Evolutionary conservation across 2,329 filamentous ascomycete genomes (phyloP), one percentile per base, ranked within the genome.

Genomic region (Phaeoacremonium minimum): DNA sequence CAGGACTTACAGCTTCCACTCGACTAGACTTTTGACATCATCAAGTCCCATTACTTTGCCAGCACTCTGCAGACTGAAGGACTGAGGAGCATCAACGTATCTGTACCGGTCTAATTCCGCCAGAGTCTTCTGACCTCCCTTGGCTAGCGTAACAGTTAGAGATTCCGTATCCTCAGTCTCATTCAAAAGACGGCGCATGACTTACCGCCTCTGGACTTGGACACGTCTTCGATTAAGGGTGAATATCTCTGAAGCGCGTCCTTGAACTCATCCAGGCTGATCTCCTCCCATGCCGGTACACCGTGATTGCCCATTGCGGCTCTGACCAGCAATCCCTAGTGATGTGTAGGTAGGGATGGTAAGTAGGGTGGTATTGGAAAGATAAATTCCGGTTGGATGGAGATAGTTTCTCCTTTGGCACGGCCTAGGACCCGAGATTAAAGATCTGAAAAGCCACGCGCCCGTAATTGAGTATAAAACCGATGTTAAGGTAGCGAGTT

Each of bases 1-100:
- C n/a, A 19, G 33, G 31, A 61, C 77, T 53, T 62, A 85, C 77
- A 87, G 64, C 55, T 87, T 87, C 83, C 83, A 87, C 32, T 83
- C 72, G 8, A 86, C 73, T 4, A 87, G 65, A 15, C 50, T 63
- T 47, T 76, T 70, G 20, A 86, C 64, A 48, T 86, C 74, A 1
- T 70, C 63, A 32, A 78, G 71, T 3, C 54, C 61, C 61, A 87
- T 74, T 9, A 56, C 44, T 5, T 55, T 55, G 13, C 51, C 50
- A 8, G 55, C 44, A 15, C 50, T 46, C 5, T 53, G 47, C 13
- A 60, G 47, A 6, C 57, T 46, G 42, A 84, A 77, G 2, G 48
- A 44, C 2, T 56, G 48, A 2, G 73, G 64, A 3, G 81, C 75
- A 15, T 69, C 65, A 7, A 58, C 55, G 48, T 83, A 81, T 38